phyloP scores from a whole-genome alignment of 768 basidiomycete genomes.

The Leccinum arenicola region DNA sequence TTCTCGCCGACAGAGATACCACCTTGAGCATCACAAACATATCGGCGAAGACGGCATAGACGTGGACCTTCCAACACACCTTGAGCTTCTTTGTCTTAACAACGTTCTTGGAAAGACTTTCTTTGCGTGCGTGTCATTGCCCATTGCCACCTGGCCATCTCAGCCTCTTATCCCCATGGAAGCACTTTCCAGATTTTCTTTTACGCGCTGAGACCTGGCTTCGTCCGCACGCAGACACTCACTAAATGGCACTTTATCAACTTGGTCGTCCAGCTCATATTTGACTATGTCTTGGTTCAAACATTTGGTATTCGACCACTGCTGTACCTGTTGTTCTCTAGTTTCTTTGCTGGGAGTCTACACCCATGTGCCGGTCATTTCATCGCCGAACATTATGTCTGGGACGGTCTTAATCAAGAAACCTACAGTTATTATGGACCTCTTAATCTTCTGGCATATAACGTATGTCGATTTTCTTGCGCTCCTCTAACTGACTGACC shows the following conservation, averaged over 20 bases:
- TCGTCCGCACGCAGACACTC: constrained; percentile 79
- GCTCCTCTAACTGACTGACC: background rate
- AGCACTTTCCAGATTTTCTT: constrained; percentile 98
- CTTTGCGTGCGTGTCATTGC: constrained; percentile 67
- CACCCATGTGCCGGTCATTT: constrained; percentile 98
- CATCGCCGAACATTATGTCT: constrained; percentile 95
- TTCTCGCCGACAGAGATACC: constrained; percentile 60
- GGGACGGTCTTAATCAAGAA: constrained; percentile 90
- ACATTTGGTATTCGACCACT: constrained; percentile 48
- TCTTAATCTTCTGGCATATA: constrained; percentile 88
- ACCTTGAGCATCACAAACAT: constrained; percentile 95
- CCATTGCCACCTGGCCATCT: background rate
- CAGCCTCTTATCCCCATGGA: constrained; percentile 8
- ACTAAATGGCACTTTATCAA: constrained; percentile 88
- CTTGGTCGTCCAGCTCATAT: constrained; percentile 60
- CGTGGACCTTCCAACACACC: constrained; percentile 85
- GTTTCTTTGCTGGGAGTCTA: constrained; percentile 94
- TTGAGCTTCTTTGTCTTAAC: constrained; percentile 85
- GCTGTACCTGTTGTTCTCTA: constrained; percentile 81
- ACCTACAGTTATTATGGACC: constrained; percentile 97
- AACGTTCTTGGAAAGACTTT: constrained; percentile 98
- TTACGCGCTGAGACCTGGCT: constrained; percentile 93
- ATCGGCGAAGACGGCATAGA: constrained; percentile 95
- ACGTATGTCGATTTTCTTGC: constrained; percentile 51
- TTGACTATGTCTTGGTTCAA: constrained; percentile 67